These are phyloP conservation scores for Peronosclerospora sorghi DNA, from an alignment of 352 stramenopile genomes.

Conservation along the genomic window DNA sequence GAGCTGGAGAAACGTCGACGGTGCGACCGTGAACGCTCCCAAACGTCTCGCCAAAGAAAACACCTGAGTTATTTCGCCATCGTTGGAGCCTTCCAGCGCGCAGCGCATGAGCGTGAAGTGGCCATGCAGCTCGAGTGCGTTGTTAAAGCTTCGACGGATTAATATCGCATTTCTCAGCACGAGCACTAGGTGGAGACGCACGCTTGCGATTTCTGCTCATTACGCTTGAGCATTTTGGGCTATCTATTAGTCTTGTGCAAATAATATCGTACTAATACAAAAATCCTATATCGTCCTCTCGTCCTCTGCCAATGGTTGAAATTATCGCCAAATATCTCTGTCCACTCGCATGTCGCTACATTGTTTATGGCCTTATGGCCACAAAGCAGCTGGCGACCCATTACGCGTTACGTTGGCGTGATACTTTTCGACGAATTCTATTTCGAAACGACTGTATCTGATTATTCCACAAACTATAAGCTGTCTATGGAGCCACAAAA, in stretches of 20 bases:
- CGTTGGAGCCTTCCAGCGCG: conserved; percentile 66
- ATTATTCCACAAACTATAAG: too few species aligned
- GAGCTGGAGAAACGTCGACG: conserved; percentile 55
- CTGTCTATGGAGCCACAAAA: too few species aligned
- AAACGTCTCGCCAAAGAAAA: conserved; percentile 41
- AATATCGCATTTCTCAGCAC: conserved; percentile 7
- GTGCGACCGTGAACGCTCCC: conserved; percentile 33
- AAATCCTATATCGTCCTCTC: not conserved
- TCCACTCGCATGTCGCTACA: conserved; percentile 9
- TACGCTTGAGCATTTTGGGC: conserved; percentile 17
- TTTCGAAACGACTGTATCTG: too few species aligned
- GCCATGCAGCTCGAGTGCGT: conserved; percentile 29
- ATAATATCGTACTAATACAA: conserved; percentile 34
- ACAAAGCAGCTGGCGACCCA: too few species aligned
- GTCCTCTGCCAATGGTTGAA: not conserved
- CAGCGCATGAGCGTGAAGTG: conserved; percentile 50
- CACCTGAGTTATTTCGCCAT: conserved; percentile 78
- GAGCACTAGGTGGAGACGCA: conserved; percentile 3
- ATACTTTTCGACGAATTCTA: too few species aligned
- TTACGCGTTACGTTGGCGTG: too few species aligned
- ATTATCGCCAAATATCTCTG: conserved; percentile 8
- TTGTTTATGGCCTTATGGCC: conserved; percentile 1
- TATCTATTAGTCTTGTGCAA: conserved; percentile 33
- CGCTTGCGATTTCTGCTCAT: conserved; percentile 1
- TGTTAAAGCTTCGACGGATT: conserved; percentile 23